Percentiles rank a stretch among this genome's conserved stretches.
These are phyloP conservation scores for Myriosclerotinia scirpicola DNA, from an alignment of 2,329 filamentous ascomycete species.

Conservation along the genomic window DNA sequence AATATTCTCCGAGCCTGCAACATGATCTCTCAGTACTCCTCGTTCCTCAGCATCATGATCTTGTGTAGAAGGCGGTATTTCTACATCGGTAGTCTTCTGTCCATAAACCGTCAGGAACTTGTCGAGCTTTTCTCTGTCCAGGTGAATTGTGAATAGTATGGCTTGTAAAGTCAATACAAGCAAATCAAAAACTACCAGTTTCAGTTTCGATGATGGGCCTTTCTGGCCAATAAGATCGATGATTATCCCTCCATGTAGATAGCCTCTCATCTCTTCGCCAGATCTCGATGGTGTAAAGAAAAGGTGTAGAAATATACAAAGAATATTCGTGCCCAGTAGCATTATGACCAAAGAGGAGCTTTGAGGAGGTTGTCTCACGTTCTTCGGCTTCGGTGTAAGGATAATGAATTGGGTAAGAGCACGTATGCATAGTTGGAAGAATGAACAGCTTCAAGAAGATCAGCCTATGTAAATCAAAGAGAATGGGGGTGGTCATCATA, in stretches of 20 bases:
- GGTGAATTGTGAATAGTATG: conserved; percentile 62
- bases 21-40: conserved; percentile 35
- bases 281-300: conserved; percentile 55
- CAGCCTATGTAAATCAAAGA: background rate
- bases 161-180: conserved; percentile 59
- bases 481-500: conserved; percentile 43
- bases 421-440: conserved; percentile 61
- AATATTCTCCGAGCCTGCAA: conserved; percentile 34
- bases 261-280: conserved; percentile 62
- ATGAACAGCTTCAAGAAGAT: conserved; percentile 55
- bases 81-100: background rate
- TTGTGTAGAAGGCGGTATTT: conserved; percentile 27
- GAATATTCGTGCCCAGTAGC: conserved; percentile 57
- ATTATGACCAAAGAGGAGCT: conserved; percentile 56
- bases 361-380: conserved; percentile 56
- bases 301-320: conserved; percentile 62
- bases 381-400: conserved; percentile 58
- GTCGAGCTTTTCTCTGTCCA: conserved; percentile 58
- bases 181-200: conserved; percentile 57
- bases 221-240: conserved; percentile 69
- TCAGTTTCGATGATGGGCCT: conserved; percentile 56
- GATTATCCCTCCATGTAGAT: conserved; percentile 65
- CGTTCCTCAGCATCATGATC: conserved; percentile 41
- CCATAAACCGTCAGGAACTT: conserved; percentile 30
- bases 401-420: conserved; percentile 61